Evolutionary conservation across 2,329 filamentous ascomycete species (phyloP).

Genomic region (Fusarium pininemorale): DNA sequence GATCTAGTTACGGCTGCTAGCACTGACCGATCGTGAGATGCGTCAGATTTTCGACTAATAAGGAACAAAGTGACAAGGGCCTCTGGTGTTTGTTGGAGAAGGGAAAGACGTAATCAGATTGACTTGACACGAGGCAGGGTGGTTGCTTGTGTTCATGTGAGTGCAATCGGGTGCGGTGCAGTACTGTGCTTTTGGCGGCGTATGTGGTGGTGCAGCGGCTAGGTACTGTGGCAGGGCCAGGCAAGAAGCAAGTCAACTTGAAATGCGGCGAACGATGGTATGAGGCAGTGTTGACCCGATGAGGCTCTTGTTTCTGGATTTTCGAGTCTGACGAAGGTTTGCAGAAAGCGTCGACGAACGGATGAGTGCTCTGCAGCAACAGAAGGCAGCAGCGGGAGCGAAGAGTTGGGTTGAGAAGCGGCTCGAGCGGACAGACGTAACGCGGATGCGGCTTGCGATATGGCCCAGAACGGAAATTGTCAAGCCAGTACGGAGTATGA

Average conservation of each 20-base stretch:
- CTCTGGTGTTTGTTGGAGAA: conserved; percentile 19
- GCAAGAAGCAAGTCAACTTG: conserved; percentile 27
- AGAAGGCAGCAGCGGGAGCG: conserved; percentile 7
- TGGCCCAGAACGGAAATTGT: conserved; percentile 31
- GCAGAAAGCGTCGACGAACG: conserved; percentile 25
- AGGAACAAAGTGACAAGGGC: conserved; percentile 26
- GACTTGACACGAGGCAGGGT: conserved; percentile 30
- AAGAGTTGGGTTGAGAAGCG: conserved; percentile 13
- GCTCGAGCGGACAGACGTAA: conserved; percentile 16
- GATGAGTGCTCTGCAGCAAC: conserved; percentile 7
- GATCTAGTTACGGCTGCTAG: conserved; percentile 37
- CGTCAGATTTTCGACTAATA: conserved; percentile 19
- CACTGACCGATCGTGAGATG: conserved; percentile 37
- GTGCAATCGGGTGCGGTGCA: conserved; percentile 30
- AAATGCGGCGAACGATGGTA: background rate
- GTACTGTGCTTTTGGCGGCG: conserved; percentile 36
- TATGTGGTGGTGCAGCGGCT: conserved; percentile 38
- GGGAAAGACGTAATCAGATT: conserved; percentile 15
- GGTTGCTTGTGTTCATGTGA: conserved; percentile 36
- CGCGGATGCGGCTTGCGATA: conserved; percentile 18
- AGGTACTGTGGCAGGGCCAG: conserved; percentile 30
- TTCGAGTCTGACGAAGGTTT: conserved; percentile 27
- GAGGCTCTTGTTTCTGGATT: conserved; percentile 27
- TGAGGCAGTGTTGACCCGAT: conserved; percentile 16
- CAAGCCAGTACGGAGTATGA: conserved; percentile 10